Percentiles rank a stretch among this genome's conserved stretches.
phyloP scores from a whole-genome alignment of 441 rosid genomes.

The Biscutella laevigata region DNA sequence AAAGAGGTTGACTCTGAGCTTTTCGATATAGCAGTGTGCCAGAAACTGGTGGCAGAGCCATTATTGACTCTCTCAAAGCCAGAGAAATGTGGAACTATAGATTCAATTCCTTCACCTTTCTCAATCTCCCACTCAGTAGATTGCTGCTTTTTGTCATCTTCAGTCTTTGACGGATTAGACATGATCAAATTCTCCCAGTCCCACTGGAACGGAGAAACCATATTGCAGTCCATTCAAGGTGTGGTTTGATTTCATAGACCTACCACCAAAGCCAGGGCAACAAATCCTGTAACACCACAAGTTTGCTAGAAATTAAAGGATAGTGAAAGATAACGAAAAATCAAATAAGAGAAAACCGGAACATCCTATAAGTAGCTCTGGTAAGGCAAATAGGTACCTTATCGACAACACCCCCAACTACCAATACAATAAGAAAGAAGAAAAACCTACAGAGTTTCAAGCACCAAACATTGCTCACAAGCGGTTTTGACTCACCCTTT shows the following conservation, averaged over 20 bases:
- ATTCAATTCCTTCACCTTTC: constrained; percentile 28
- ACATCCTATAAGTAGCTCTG: background rate
- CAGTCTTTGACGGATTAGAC: constrained; percentile 12
- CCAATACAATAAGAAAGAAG: background rate
- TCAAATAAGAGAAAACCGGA: background rate
- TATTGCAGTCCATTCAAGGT: constrained; percentile 29
- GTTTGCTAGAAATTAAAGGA: background rate
- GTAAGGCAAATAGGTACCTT: constrained; percentile 2
- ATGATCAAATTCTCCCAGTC: constrained; percentile 29
- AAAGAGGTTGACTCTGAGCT: constrained; percentile 26
- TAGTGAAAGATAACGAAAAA: background rate
- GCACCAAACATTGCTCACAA: background rate
- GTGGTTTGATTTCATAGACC: constrained; percentile 17
- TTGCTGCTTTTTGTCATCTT: background rate
- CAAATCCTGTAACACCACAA: constrained; percentile 6
- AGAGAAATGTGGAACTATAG: constrained; percentile 41
- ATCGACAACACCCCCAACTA: background rate
- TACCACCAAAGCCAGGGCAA: constrained; percentile 2
- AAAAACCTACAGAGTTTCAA: background rate
- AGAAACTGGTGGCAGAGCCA: constrained; percentile 24
- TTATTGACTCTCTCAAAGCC: constrained; percentile 30
- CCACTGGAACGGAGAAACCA: constrained; percentile 19
- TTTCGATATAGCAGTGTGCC: constrained; percentile 20
- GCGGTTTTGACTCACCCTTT: background rate
- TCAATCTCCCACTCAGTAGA: constrained; percentile 12